phyloP scores from a whole-genome alignment of 495 filamentous ascomycete species.

The Corynascus novoguineensis region DNA sequence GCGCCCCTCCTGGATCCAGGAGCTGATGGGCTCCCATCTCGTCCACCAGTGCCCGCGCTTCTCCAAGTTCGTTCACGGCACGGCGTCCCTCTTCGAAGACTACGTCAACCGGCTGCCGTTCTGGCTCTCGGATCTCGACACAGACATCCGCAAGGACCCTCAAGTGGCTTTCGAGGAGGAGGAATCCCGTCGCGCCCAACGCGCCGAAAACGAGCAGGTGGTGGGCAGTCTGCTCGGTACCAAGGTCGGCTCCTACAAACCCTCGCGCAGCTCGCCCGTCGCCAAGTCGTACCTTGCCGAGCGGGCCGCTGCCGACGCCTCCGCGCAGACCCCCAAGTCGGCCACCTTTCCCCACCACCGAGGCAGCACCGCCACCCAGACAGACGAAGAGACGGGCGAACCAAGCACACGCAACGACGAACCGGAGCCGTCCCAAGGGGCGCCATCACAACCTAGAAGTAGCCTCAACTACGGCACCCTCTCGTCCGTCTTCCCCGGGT shows the following conservation, averaged over 20 bases:
- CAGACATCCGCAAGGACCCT: constrained; percentile 88
- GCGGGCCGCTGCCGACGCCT: constrained; percentile 36
- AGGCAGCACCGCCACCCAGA: constrained; percentile 15
- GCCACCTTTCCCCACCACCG: constrained; percentile 7
- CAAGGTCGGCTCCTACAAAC: constrained; percentile 46
- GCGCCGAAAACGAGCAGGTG: constrained; percentile 78
- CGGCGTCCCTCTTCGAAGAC: constrained; percentile 88
- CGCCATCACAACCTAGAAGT: background rate
- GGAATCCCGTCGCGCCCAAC: constrained; percentile 70
- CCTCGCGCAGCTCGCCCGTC: constrained; percentile 57
- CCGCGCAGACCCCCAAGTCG: constrained; percentile 18
- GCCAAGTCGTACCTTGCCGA: constrained; percentile 50
- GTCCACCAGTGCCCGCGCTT: constrained; percentile 85
- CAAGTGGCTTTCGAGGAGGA: constrained; percentile 86
- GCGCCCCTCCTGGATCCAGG: constrained; percentile 77
- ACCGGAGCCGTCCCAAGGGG: background rate
- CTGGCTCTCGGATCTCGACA: constrained; percentile 86
- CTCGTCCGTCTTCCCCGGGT: constrained; percentile 61
- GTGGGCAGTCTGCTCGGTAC: constrained; percentile 76
- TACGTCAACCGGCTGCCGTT: constrained; percentile 93
- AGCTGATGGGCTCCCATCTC: constrained; percentile 86
- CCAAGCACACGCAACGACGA: constrained; percentile 29
- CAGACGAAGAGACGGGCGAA: constrained; percentile 20
- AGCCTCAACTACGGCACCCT: constrained; percentile 45
- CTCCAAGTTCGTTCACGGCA: constrained; percentile 93